A percentile compares a stretch with the other conserved stretches of the same genome.
phyloP scores from a whole-genome alignment of 257 asterid species.

The Nemophila menziesii region DNA sequence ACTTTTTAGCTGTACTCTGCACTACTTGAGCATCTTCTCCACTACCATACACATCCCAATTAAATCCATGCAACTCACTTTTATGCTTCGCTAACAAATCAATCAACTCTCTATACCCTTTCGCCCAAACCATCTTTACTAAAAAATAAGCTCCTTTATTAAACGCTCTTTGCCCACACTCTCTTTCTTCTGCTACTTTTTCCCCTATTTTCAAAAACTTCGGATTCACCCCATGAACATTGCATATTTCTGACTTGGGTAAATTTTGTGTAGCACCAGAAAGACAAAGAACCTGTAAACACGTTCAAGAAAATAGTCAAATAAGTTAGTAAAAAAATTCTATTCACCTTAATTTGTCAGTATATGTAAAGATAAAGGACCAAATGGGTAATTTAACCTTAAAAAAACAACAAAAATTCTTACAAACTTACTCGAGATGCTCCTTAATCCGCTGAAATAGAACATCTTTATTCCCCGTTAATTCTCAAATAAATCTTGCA shows the following conservation, averaged over 20 bases:
- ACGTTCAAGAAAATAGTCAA: no score
- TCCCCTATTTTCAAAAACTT: slow-evolving; percentile 83
- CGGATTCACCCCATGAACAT: slow-evolving; percentile 95
- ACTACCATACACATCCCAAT: slow-evolving; percentile 83
- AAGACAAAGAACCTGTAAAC: slow-evolving; percentile 76
- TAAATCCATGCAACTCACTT: slow-evolving; percentile 72
- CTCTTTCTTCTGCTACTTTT: slow-evolving; percentile 70
- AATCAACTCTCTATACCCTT: slow-evolving; percentile 88
- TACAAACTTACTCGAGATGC: no score
- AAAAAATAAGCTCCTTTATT: slow-evolving; percentile 93
- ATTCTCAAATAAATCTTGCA: no score
- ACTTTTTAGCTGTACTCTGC: slow-evolving; percentile 68
- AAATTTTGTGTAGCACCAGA: slow-evolving; percentile 97
- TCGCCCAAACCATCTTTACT: slow-evolving; percentile 99
- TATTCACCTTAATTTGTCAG: no score
- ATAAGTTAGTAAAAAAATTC: no score
- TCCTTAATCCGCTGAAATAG: no score
- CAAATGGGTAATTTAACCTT: no score
- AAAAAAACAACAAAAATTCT: no score
- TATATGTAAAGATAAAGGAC: no score
- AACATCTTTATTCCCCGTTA: no score
- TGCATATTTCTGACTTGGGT: slow-evolving; percentile 77
- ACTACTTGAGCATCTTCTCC: slow-evolving; percentile 98
- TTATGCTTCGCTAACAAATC: slow-evolving; percentile 72
- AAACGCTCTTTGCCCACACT: slow-evolving; percentile 64